Conservation (phyloP, 2,329 filamentous ascomycete genomes). For the Onygenales sp. region DNA sequence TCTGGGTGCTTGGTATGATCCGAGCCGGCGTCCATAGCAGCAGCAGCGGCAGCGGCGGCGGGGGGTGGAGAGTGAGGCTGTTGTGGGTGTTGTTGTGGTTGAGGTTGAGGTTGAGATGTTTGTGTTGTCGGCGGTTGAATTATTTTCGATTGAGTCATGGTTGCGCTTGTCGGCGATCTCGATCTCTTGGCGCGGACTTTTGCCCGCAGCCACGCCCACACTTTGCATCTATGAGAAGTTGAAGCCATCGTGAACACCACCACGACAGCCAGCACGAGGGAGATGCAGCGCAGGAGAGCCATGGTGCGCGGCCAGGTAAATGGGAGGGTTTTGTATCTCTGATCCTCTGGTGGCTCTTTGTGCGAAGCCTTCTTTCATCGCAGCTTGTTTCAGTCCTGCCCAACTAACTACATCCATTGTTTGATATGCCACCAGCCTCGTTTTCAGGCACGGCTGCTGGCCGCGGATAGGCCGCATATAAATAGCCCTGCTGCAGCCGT, state of each 20-base stretch:
- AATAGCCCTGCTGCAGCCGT: background rate
- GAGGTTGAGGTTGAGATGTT: background rate
- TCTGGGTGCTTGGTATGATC: too few species aligned
- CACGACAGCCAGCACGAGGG: too few species aligned
- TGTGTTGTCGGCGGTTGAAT: background rate
- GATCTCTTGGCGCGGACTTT: background rate
- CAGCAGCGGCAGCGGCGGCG: background rate
- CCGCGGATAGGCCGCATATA: background rate
- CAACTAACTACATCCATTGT: background rate
- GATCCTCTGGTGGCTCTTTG: background rate
- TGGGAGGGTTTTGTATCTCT: too few species aligned
- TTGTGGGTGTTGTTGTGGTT: slow-evolving; percentile 3
- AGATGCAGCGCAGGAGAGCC: too few species aligned
- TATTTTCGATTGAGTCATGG: slow-evolving; percentile 4
- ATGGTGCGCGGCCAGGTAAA: too few species aligned
- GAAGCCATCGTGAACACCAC: too few species aligned
- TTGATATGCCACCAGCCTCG: background rate
- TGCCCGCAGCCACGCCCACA: background rate
- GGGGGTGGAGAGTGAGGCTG: background rate
- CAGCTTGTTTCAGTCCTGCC: background rate
- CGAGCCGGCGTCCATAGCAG: too few species aligned
- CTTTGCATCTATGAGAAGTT: too few species aligned
- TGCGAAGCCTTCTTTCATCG: background rate
- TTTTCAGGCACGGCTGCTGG: background rate
- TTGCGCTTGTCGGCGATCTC: background rate